These are phyloP conservation scores for Albizia julibrissin DNA, from an alignment of 306 rosid genomes.

Conservation along the genomic window DNA sequence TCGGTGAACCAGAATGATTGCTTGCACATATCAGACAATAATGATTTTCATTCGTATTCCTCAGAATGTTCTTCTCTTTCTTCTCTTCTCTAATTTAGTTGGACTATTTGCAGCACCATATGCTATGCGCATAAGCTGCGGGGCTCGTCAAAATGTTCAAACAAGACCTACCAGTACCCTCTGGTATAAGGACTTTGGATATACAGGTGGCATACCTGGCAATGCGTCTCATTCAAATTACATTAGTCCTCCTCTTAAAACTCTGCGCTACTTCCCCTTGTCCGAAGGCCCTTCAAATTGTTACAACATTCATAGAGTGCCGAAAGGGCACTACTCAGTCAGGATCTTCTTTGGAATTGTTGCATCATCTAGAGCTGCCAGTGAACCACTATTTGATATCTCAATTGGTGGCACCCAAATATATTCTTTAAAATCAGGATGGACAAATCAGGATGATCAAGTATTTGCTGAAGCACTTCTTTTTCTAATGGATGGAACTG, in stretches of 20 bases:
- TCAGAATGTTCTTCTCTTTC: constrained; percentile 1
- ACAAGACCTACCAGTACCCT: constrained; percentile 73
- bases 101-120: constrained; percentile 61
- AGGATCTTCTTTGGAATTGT: constrained; percentile 83
- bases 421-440: constrained; percentile 81
- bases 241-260: constrained; percentile 71
- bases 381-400: constrained; percentile 81
- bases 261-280: constrained; percentile 85
- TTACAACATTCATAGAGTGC: constrained; percentile 69
- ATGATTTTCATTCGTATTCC: constrained; percentile 21
- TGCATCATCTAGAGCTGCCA: constrained; percentile 49
- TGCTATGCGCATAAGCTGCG: constrained; percentile 92
- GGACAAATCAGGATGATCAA: constrained; percentile 79
- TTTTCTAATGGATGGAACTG: constrained; percentile 67
- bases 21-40: neutral
- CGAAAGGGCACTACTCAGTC: constrained; percentile 83
- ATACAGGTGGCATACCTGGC: constrained; percentile 84
- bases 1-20: constrained; percentile 3
- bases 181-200: constrained; percentile 91
- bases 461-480: constrained; percentile 74
- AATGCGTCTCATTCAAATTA: constrained; percentile 70
- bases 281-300: constrained; percentile 91
- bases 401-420: constrained; percentile 88
- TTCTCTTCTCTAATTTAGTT: constrained; percentile 16
- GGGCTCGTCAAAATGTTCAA: constrained; percentile 73